phyloP scores from a whole-genome alignment of 129 eudicot genomes.

The Daucus carota region DNA sequence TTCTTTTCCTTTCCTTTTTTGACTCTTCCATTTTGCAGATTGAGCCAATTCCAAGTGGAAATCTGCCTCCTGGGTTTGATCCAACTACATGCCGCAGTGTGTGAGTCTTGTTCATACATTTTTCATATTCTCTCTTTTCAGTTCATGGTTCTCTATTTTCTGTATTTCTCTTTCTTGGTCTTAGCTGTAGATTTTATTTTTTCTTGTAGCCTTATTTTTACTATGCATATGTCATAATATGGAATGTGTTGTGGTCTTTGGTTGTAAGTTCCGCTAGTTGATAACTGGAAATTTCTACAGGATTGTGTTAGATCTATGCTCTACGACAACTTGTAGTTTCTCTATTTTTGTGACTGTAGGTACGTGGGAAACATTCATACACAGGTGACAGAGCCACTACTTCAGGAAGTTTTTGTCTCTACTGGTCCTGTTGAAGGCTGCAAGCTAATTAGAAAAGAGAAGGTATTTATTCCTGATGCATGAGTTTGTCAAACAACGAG shows the following conservation, averaged over 20 bases:
- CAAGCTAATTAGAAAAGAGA: conserved; percentile 76
- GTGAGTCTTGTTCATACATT: conserved; percentile 62
- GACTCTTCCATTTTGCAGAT: conserved; percentile 66
- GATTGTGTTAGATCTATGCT: conserved; percentile 11
- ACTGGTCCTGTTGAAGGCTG: conserved; percentile 86
- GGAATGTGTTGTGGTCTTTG: conserved; percentile 22
- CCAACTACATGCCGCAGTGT: conserved; percentile 98
- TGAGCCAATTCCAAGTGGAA: conserved; percentile 97
- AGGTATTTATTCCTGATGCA: conserved; percentile 28
- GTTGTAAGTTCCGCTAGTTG: conserved; percentile 10
- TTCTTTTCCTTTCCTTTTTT: conserved; percentile 18
- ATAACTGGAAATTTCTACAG: conserved; percentile 21
- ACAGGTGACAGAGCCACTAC: conserved; percentile 86
- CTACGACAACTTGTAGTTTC: conserved; percentile 32
- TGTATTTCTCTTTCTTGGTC: neutral
- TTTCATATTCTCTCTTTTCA: conserved; percentile 7
- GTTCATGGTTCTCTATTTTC: no score
- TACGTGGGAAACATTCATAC: conserved; percentile 85
- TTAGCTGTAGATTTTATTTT: neutral
- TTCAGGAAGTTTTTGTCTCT: conserved; percentile 75
- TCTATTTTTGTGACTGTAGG: conserved; percentile 62
- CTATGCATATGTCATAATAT: neutral
- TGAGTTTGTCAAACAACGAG: neutral
- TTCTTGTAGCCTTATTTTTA: neutral
- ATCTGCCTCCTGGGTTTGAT: conserved; percentile 99